Evolutionary conservation across 2,329 filamentous ascomycete genomes (phyloP).

Genomic region (Hymenoscyphus linearis): DNA sequence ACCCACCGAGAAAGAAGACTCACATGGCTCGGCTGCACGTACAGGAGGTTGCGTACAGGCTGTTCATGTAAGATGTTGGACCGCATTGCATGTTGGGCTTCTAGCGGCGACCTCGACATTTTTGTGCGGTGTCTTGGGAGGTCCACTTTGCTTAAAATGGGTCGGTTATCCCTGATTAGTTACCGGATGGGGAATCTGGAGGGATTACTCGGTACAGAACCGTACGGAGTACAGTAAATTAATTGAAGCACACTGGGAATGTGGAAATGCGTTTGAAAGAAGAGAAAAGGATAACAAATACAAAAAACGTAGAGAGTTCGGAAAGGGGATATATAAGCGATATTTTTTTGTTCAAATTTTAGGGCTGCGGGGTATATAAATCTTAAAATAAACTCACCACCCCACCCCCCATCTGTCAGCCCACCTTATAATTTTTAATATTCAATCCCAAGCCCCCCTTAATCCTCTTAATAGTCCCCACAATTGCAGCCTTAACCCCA

Average conservation of each 20-base stretch:
- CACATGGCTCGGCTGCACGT: conserved; percentile 2
- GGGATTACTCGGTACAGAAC: no score
- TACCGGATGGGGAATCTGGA: not conserved
- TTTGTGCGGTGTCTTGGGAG: not conserved
- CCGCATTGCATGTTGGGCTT: conserved; percentile 9
- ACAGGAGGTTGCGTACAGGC: not conserved
- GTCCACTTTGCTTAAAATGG: not conserved
- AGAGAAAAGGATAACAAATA: no score
- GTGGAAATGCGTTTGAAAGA: no score
- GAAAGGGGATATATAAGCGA: no score
- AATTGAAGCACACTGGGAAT: no score
- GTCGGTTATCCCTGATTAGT: not conserved
- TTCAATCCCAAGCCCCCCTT: conserved; percentile 4
- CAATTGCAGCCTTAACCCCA: conserved; percentile 2
- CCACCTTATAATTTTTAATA: conserved; percentile 1
- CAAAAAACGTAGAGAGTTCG: no score
- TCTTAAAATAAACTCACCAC: no score
- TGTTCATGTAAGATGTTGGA: conserved; percentile 4
- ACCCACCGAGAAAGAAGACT: no score
- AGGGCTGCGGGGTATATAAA: not conserved
- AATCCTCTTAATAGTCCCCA: conserved; percentile 2
- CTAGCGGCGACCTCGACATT: not conserved
- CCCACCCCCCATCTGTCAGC: no score
- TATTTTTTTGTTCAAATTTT: no score
- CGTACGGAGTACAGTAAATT: no score